Evolutionary conservation across 805 yeast species (phyloP), one percentile per base, ranked within the genome.

Genomic region (Ogataea dorogensis): DNA sequence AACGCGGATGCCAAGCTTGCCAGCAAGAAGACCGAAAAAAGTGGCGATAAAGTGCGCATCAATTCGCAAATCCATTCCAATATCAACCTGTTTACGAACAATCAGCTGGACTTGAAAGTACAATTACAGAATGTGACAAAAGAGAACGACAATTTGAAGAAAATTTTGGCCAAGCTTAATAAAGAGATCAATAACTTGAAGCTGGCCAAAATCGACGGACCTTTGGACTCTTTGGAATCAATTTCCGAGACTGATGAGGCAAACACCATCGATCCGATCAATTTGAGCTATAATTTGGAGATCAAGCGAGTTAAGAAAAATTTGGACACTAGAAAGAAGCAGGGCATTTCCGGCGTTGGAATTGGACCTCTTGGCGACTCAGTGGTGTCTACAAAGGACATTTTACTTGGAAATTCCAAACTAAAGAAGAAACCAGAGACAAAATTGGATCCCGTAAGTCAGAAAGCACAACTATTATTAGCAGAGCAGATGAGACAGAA

Each of bases 101-200:
- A 53, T 38, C 51, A 49, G 29, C 31, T 40, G 12, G 67, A 61
- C 32, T 36, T 68, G 32, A 61, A 63, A 28, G 42, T 46, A 28
- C 71, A 69, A 46, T 42, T 69, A n/a, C 68, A 65, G 33, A 55
- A 53, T 27, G 71, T 69, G 5, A 58, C 68, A 2, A 61, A 63
- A 35, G 74, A 69, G 49, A 69, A 69, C 44, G 66, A 61, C 33
- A 68, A 67, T 41, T 51, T 69, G 40, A 66, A 67, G 42, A 65
- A 61, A 30, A 65, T 69, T 3, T 53, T 69, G 6, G 54, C 53
- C 3, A 65, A 68, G 41, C 45, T 69, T 17, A 65, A 66, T 41
- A 49, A 52, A 32, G 75, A 69, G 44, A 67, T 69, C 24, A 62
- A 53, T 22, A 49, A 49, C 24, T 42, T 63, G 36, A 51, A 53